Base-by-base conservation (phyloP, 2,329 filamentous ascomycete species). In the Aspergillus fijiensis region DNA sequence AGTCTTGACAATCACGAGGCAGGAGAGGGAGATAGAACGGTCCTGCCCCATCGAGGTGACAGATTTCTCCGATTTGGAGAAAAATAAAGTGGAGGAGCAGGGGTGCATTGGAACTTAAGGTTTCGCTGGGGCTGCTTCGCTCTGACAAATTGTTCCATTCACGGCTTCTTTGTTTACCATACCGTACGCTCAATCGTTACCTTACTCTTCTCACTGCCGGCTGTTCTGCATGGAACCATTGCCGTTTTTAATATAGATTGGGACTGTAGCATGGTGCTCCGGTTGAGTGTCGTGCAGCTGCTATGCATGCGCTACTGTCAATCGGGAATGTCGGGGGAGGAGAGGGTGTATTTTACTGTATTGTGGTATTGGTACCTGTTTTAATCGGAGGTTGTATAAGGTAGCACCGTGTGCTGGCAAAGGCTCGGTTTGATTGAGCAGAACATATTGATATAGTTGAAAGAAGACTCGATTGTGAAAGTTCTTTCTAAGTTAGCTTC, bases 101-200 rank as follows among this genome's bases (percentile, higher is more conserved):
- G 6, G 39, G 59, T 50, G 27, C 51, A 51, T 51, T 16, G 31
- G 39, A 14, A 52, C 27, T 39, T 50, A n/a, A 42, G 39, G 39
- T 48, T 33, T 61, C 55, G 49, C 27, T 57, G 50, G 57, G 27
- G 31, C 29, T 31, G 42, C 50, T 23, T 42, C 23, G 9, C 12
- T 42, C 14, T 55, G 51, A 51, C 51, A 35, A 35, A 52, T 51
- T 52, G 49, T 39, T 51, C 55, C n/a, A 35, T 35, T 12, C 14
- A 35, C 33, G 11, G 14, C 33, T 16, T 12, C 11, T 12, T 12
- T 35, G 2, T 12, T 12, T 35, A 35, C 33, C 33, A 35, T 35
- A 35, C 12, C 12, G 5, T 35, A 35, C 33, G 16, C 11, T 16
- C 16, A 19, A 9, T 16, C 12, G 5, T 12, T 16, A 35, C 39